Evolutionary conservation across 2,329 filamentous ascomycete species (phyloP).

Genomic region (Chaetothyriales sp.): DNA sequence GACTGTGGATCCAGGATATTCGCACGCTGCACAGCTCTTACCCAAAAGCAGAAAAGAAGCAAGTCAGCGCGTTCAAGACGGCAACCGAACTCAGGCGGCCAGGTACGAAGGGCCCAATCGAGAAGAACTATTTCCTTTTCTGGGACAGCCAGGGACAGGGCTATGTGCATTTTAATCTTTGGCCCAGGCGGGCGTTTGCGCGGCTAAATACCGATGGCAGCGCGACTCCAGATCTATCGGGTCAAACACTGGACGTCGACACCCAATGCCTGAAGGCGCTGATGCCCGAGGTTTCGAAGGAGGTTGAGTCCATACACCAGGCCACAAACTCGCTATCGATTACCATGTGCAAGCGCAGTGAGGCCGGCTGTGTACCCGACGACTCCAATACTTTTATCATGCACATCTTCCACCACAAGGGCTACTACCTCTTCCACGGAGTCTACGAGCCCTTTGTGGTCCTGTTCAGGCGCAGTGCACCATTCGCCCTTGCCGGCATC

Average conservation of each 20-base stretch:
- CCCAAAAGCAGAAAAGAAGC: slow-evolving; percentile 23
- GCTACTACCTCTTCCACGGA: slow-evolving; percentile 32
- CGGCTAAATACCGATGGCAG: slow-evolving; percentile 32
- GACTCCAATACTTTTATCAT: slow-evolving; percentile 42
- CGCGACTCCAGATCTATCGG: slow-evolving; percentile 35
- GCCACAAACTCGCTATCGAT: slow-evolving; percentile 45
- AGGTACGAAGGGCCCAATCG: slow-evolving; percentile 30
- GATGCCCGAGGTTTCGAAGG: slow-evolving; percentile 27
- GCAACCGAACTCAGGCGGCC: slow-evolving; percentile 35
- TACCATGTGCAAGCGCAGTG: slow-evolving; percentile 39
- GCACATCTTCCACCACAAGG: slow-evolving; percentile 43
- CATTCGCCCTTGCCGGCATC: slow-evolving; percentile 12
- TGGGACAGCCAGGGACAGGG: slow-evolving; percentile 37
- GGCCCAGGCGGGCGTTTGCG: slow-evolving; percentile 38
- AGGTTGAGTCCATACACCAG: slow-evolving; percentile 41
- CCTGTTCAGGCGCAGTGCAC: slow-evolving; percentile 10
- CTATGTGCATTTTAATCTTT: slow-evolving; percentile 43
- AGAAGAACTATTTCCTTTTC: slow-evolving; percentile 52
- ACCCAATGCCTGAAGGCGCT: slow-evolving; percentile 34
- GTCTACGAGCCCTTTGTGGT: slow-evolving; percentile 15
- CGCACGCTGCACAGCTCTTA: slow-evolving; percentile 30
- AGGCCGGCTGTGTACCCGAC: slow-evolving; percentile 31
- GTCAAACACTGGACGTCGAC: slow-evolving; percentile 26
- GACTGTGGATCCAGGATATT: slow-evolving; percentile 44
- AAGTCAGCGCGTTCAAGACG: slow-evolving; percentile 23